phyloP scores from a whole-genome alignment of 805 yeast species.

The Saccharomycopsis schoenii region DNA sequence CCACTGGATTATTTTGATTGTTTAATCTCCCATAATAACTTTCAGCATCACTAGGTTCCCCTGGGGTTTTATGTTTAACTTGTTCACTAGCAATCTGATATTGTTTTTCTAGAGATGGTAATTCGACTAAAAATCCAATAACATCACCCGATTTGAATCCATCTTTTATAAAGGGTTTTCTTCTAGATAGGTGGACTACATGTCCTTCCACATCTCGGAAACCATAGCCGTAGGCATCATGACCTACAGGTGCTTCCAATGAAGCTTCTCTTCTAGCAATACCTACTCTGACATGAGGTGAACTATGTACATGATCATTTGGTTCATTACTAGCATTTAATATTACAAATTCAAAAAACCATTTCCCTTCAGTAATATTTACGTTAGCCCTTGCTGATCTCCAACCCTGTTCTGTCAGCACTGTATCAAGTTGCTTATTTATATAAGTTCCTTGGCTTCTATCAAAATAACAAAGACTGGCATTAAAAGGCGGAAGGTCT shows the following conservation, averaged over 20 bases:
- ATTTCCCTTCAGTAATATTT: constrained; percentile 65
- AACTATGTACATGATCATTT: constrained; percentile 24
- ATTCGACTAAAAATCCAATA: constrained; percentile 62
- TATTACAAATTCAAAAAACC: constrained; percentile 71
- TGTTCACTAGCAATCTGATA: constrained; percentile 31
- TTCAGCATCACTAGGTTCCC: constrained; percentile 19
- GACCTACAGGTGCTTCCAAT: constrained; percentile 92
- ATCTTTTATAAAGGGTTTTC: constrained; percentile 38
- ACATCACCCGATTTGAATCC: constrained; percentile 71
- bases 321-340: constrained; percentile 28
- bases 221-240: constrained; percentile 90
- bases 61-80: constrained; percentile 24
- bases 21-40: constrained; percentile 19
- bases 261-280: constrained; percentile 78
- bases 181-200: constrained; percentile 65
- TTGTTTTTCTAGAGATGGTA: constrained; percentile 50
- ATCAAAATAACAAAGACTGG: constrained; percentile 58
- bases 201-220: constrained; percentile 72
- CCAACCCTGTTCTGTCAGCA: constrained; percentile 68
- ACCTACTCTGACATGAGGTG: constrained; percentile 70
- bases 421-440: constrained; percentile 30
- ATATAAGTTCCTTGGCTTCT: constrained; percentile 48
- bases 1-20: constrained; percentile 7
- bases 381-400: constrained; percentile 66
- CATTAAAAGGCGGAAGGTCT: constrained; percentile 58